These are phyloP conservation scores for Candida ficus DNA, from an alignment of 805 yeast species.

Conservation along the genomic window DNA sequence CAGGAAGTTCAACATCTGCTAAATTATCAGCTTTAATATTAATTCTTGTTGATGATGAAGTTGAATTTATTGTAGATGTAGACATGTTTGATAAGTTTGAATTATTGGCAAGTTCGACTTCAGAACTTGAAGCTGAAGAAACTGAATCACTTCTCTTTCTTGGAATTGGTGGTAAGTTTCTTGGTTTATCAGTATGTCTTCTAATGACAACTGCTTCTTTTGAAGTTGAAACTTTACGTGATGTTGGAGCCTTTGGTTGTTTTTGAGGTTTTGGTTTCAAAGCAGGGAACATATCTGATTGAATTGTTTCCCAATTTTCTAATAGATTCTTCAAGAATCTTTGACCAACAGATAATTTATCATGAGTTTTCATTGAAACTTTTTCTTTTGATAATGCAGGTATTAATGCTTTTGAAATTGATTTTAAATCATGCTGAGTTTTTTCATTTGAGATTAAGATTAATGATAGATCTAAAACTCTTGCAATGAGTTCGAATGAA, in stretches of 20 bases:
- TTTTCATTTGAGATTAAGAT: constrained; percentile 32
- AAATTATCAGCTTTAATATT: background rate
- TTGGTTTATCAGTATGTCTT: constrained; percentile 11
- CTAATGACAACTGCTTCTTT: constrained; percentile 8
- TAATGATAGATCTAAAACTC: constrained; percentile 38
- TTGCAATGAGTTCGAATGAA: constrained; percentile 29
- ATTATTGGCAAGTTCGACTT: constrained; percentile 10
- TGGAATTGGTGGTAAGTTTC: constrained; percentile 13
- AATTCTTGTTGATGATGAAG: constrained; percentile 1
- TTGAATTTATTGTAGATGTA: background rate
- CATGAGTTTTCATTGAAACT: constrained; percentile 36
- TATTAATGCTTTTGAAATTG: constrained; percentile 20
- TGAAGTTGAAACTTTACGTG: constrained; percentile 14
- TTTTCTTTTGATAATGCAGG: constrained; percentile 54
- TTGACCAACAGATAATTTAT: constrained; percentile 44
- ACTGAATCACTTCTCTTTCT: constrained; percentile 9
- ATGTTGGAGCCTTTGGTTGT: constrained; percentile 14
- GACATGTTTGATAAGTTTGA: constrained; percentile 1
- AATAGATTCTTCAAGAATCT: constrained; percentile 50
- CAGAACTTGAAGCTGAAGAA: constrained; percentile 13
- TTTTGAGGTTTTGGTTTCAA: constrained; percentile 1
- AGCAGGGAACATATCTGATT: constrained; percentile 5
- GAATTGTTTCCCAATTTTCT: constrained; percentile 39
- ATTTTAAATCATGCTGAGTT: constrained; percentile 37
- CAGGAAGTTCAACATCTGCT: constrained; percentile 3